Conservation (phyloP, 345 rosid species). For the Boechera retrofracta region DNA sequence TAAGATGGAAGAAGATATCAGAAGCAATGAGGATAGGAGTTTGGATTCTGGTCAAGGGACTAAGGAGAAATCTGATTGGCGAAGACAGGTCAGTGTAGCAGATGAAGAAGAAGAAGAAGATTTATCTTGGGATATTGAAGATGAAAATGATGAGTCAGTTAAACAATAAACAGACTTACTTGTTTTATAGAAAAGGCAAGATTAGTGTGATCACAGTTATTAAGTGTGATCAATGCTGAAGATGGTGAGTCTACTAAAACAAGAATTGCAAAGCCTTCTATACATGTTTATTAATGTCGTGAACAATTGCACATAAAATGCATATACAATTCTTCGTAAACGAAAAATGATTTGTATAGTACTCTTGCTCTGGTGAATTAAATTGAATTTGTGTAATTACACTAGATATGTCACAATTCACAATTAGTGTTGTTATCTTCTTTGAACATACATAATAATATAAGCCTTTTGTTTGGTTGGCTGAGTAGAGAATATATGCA, state of each 20-base stretch:
- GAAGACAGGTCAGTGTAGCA: constrained; percentile 51
- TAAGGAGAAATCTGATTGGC: constrained; percentile 52
- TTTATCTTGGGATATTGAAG: constrained; percentile 89
- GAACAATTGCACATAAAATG: no score
- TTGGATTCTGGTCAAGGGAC: constrained; percentile 29
- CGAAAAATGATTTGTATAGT: neutral
- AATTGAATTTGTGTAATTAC: neutral
- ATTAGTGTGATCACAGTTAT: neutral
- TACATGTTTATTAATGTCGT: neutral
- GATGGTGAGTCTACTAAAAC: neutral
- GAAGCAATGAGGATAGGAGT: constrained; percentile 50
- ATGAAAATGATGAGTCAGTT: constrained; percentile 47
- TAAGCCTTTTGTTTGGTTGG: no score
- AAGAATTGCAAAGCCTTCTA: neutral
- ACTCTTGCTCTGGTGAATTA: neutral
- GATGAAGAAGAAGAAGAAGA: constrained; percentile 62
- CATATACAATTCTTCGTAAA: constrained; percentile 5
- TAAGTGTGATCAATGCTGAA: neutral
- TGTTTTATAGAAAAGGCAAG: constrained; percentile 14
- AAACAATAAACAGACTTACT: constrained; percentile 34
- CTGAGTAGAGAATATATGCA: no score
- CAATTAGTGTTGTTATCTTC: no score
- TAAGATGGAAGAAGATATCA: constrained; percentile 67
- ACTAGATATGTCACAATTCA: neutral
- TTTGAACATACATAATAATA: no score